Conservation (phyloP, 495 filamentous ascomycete species). For the Trypethelium eluteriae region DNA sequence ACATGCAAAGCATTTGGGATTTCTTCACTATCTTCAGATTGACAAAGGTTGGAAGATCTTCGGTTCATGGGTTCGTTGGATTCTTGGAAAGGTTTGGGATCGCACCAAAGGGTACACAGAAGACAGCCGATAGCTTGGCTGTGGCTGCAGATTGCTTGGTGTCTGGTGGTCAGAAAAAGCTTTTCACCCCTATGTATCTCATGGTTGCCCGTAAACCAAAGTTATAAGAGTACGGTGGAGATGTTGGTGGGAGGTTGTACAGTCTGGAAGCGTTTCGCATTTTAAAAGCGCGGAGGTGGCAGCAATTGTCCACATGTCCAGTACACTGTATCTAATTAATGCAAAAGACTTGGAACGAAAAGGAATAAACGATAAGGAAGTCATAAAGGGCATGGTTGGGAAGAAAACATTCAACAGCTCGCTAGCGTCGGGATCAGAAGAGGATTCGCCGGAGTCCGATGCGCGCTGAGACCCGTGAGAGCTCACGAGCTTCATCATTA, state of each 20-base stretch:
- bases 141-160: conserved; percentile 80
- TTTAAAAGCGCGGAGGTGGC: too few species aligned
- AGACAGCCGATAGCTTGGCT: conserved; percentile 86
- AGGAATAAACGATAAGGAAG: too few species aligned
- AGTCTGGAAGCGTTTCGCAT: too few species aligned
- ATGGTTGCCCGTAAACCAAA: conserved; percentile 89
- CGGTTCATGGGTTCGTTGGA: conserved; percentile 74
- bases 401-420: background rate
- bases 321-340: too few species aligned
- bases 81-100: conserved; percentile 65
- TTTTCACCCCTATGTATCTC: conserved; percentile 99
- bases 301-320: too few species aligned
- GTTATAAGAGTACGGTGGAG: background rate
- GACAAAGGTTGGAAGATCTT: conserved; percentile 73
- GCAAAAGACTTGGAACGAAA: too few species aligned
- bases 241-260: too few species aligned
- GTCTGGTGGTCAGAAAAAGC: conserved; percentile 79
- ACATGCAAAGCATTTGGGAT: conserved; percentile 73
- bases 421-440: conserved; percentile 2
- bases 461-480: background rate
- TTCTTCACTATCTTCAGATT: conserved; percentile 79
- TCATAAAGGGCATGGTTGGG: background rate
- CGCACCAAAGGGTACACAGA: conserved; percentile 80
- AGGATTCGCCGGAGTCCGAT: conserved; percentile 4
- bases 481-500: conserved; percentile 4